Percentiles rank a stretch among this genome's conserved stretches.
phyloP scores from a whole-genome alignment of 2,329 filamentous ascomycete genomes.

The Xylariaceae sp. region DNA sequence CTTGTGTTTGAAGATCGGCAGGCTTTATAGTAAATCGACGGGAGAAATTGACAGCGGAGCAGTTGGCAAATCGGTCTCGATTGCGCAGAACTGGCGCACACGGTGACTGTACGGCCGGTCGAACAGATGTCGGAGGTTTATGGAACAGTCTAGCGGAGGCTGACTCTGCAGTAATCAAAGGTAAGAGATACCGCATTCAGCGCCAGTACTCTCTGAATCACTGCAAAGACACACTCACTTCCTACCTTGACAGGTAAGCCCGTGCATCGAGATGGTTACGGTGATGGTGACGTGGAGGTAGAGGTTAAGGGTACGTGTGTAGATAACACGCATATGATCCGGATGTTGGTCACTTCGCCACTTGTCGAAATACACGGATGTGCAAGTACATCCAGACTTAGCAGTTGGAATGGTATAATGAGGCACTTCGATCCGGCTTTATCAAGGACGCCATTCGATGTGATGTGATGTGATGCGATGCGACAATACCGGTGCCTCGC shows the following conservation, averaged over 20 bases:
- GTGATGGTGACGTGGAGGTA: neutral
- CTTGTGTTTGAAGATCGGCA: neutral
- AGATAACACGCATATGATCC: neutral
- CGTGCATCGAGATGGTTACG: constrained; percentile 1
- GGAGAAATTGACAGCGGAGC: neutral
- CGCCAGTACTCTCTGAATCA: constrained; percentile 19
- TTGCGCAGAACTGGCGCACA: neutral
- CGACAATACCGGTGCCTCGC: neutral
- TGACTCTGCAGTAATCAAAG: constrained; percentile 29
- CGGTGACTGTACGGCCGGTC: constrained; percentile 2
- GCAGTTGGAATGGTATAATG: neutral
- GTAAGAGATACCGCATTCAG: constrained; percentile 30
- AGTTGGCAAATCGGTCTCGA: constrained; percentile 1
- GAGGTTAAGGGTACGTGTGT: constrained; percentile 9
- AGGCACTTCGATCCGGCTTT: neutral
- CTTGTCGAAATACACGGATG: neutral
- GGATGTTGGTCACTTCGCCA: neutral
- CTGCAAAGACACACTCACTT: constrained; percentile 17
- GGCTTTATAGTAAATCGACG: constrained; percentile 8
- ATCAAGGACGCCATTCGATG: neutral
- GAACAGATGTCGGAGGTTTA: constrained; percentile 5
- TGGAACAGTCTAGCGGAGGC: constrained; percentile 13
- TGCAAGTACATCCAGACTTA: neutral
- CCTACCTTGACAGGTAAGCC: neutral
- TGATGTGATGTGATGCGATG: neutral